A percentile compares a stretch with the other conserved stretches of the same genome.
Evolutionary conservation across 345 rosid genomes (phyloP).

Genomic region (Lagerstroemia speciosa): DNA sequence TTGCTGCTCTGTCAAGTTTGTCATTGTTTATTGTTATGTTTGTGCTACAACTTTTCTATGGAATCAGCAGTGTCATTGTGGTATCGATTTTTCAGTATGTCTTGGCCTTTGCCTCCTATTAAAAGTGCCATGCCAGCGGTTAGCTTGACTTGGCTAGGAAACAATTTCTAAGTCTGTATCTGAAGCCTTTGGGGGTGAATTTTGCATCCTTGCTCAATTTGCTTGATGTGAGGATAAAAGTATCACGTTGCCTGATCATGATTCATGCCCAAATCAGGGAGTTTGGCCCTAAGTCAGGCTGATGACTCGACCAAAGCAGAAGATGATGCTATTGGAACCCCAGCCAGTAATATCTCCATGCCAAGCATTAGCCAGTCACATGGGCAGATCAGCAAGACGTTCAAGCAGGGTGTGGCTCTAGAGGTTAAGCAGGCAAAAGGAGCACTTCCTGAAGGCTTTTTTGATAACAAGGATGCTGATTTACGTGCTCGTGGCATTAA

Average conservation of each 20-base stretch:
- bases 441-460: slow-evolving; percentile 86
- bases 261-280: neutral
- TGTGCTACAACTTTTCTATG: neutral
- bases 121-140: neutral
- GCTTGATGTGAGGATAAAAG: neutral
- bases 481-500: slow-evolving; percentile 92
- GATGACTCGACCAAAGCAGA: slow-evolving; percentile 8
- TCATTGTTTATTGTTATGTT: neutral
- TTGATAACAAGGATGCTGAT: slow-evolving; percentile 94
- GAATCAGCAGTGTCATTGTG: neutral
- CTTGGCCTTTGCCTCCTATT: neutral
- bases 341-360: slow-evolving; percentile 8
- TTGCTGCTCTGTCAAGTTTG: neutral
- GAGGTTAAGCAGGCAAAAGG: slow-evolving; percentile 49
- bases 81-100: neutral
- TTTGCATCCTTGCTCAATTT: neutral
- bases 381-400: slow-evolving; percentile 21
- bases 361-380: slow-evolving; percentile 21
- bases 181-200: neutral
- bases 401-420: slow-evolving; percentile 18
- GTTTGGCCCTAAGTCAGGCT: slow-evolving; percentile 10
- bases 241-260: neutral
- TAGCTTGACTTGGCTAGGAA: neutral
- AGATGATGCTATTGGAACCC: slow-evolving; percentile 16
- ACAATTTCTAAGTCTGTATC: neutral